These are phyloP conservation scores for Camelina laxa DNA, from an alignment of 345 rosid genomes.

Conservation along the genomic window DNA sequence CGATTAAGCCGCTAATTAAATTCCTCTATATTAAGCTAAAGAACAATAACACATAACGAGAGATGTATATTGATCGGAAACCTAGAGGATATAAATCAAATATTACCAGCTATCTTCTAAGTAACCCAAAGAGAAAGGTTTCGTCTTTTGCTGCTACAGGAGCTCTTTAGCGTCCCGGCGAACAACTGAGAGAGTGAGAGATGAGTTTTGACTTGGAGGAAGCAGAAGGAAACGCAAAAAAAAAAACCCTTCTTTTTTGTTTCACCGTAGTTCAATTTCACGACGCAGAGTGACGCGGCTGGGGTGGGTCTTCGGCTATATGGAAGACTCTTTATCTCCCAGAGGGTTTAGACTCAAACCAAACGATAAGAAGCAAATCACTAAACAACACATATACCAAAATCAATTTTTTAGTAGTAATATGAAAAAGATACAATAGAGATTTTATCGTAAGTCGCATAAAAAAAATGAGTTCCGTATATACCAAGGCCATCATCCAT, in stretches of 20 bases:
- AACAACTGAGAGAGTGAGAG: background rate
- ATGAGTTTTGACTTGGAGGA: slow-evolving; percentile 9
- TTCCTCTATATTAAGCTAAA: background rate
- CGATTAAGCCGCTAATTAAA: background rate
- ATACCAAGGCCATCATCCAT: slow-evolving; percentile 25
- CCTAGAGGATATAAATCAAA: background rate
- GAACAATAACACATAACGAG: background rate
- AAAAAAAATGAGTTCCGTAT: slow-evolving; percentile 23
- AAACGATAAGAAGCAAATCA: background rate
- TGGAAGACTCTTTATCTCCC: background rate
- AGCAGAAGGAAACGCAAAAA: background rate
- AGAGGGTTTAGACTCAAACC: slow-evolving; percentile 17
- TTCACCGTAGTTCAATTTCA: background rate
- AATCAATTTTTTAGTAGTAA: background rate
- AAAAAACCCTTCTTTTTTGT: too few relatives aligned
- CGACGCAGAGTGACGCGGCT: slow-evolving; percentile 7
- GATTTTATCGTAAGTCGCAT: slow-evolving; percentile 19
- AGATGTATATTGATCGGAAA: background rate
- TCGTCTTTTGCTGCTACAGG: background rate
- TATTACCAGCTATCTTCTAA: background rate
- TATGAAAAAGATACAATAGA: background rate
- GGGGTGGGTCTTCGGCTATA: background rate
- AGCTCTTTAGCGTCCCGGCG: slow-evolving; percentile 7
- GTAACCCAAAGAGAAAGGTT: background rate
- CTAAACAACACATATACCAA: background rate